These are phyloP conservation scores for Globisporangium solare DNA, from an alignment of 352 stramenopile genomes.

Conservation along the genomic window DNA sequence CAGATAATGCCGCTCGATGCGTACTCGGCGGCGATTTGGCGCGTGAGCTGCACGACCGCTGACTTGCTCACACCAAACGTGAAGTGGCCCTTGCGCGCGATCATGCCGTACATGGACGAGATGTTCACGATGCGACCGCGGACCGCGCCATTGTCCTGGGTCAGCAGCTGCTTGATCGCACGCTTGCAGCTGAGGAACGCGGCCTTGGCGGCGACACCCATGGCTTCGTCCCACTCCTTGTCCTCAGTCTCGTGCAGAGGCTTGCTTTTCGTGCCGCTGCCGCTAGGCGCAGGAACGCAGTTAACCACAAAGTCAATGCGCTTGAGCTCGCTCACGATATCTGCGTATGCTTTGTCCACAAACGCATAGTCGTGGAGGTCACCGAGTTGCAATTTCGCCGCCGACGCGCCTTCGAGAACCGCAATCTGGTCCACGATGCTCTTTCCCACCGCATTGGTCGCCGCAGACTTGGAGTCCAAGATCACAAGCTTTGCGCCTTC, in stretches of 20 bases:
- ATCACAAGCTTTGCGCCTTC: conserved; percentile 57
- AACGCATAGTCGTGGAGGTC: conserved; percentile 51
- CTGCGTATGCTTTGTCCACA: conserved; percentile 36
- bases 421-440: conserved; percentile 39
- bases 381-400: conserved; percentile 35
- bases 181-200: conserved; percentile 72
- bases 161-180: conserved; percentile 54
- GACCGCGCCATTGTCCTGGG: conserved; percentile 47
- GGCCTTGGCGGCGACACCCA: conserved; percentile 57
- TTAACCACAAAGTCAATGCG: conserved; percentile 77
- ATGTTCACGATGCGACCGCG: conserved; percentile 65
- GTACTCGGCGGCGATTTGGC: conserved; percentile 59
- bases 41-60: conserved; percentile 58
- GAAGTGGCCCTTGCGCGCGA: conserved; percentile 53
- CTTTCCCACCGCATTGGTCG: conserved; percentile 20
- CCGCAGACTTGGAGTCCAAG: conserved; percentile 27
- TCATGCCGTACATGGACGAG: conserved; percentile 54
- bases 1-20: conserved; percentile 52
- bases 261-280: conserved; percentile 26
- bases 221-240: conserved; percentile 46
- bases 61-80: conserved; percentile 65
- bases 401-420: conserved; percentile 12
- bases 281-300: conserved; percentile 35
- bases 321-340: conserved; percentile 36
- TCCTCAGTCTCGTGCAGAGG: conserved; percentile 37